A percentile compares a stretch with the other conserved stretches of the same genome.
phyloP scores from a whole-genome alignment of 1,139 yeast species.

The Yamadazyma jaroonii region DNA sequence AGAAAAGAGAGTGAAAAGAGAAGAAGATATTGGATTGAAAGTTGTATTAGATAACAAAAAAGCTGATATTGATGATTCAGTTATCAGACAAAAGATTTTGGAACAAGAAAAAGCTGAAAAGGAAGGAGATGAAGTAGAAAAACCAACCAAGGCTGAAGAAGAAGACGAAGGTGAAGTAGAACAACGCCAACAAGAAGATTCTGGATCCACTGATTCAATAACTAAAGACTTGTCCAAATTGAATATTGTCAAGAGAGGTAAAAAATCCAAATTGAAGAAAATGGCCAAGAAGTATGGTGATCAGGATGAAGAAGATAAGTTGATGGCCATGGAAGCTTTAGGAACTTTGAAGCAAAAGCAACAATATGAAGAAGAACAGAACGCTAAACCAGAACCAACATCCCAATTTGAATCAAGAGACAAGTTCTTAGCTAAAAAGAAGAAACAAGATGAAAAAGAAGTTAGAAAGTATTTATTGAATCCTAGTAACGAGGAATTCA shows the following conservation, averaged over 20 bases:
- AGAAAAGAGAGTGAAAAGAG: constrained; percentile 32
- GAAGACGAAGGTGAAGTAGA: constrained; percentile 11
- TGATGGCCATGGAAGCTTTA: constrained; percentile 68
- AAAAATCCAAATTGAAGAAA: constrained; percentile 79
- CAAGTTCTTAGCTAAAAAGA: constrained; percentile 32
- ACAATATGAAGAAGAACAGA: constrained; percentile 22
- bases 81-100: constrained; percentile 12
- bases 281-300: constrained; percentile 80
- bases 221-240: constrained; percentile 8
- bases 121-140: constrained; percentile 10
- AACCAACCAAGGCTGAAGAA: no score
- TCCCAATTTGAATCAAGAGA: constrained; percentile 22
- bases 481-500: constrained; percentile 28
- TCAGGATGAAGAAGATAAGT: constrained; percentile 88
- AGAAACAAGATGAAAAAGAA: constrained; percentile 51
- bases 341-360: constrained; percentile 72
- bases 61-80: constrained; percentile 24
- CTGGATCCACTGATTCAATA: not conserved
- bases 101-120: constrained; percentile 12
- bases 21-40: constrained; percentile 47
- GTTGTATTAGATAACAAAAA: constrained; percentile 38
- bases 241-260: constrained; percentile 58
- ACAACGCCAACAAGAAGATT: constrained; percentile 5
- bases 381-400: constrained; percentile 13
- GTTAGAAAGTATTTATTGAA: constrained; percentile 44